Percentiles rank a stretch among this genome's conserved stretches.
Conservation (phyloP, 2,329 filamentous ascomycete genomes). For the Cytospora piceicola region DNA sequence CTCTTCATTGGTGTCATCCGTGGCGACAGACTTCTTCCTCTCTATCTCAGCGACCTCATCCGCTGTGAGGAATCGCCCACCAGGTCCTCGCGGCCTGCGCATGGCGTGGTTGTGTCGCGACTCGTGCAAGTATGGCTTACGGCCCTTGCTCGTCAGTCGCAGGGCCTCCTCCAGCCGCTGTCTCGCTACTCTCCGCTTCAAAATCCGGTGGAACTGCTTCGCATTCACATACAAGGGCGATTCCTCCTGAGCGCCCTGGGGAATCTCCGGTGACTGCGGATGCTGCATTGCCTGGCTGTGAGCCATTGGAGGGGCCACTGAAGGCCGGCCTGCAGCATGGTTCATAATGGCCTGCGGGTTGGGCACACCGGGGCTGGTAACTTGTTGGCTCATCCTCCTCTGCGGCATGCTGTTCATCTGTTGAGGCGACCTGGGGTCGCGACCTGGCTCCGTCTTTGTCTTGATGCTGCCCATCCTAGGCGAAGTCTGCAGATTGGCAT, state of each 20-base stretch:
- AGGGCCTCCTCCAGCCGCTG: conserved; percentile 93
- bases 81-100: conserved; percentile 89
- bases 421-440: conserved; percentile 75
- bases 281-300: conserved; percentile 68
- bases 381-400: conserved; percentile 71
- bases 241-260: conserved; percentile 75
- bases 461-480: conserved; percentile 73
- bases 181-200: conserved; percentile 90
- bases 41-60: conserved; percentile 95
- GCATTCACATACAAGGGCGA: conserved; percentile 97
- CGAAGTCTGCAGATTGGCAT: conserved; percentile 72
- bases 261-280: conserved; percentile 79
- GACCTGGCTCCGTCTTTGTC: conserved; percentile 68
- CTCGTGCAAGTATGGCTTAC: conserved; percentile 96
- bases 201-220: conserved; percentile 96
- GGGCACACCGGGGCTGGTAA: conserved; percentile 74
- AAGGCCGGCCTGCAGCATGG: conserved; percentile 58
- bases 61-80: conserved; percentile 92
- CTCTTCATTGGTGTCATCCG: conserved; percentile 43
- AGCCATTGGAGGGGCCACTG: conserved; percentile 61
- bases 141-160: conserved; percentile 88
- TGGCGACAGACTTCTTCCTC: conserved; percentile 55
- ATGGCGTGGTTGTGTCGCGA: conserved; percentile 98
- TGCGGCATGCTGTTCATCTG: conserved; percentile 67
- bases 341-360: conserved; percentile 78